A percentile compares a stretch with the other conserved stretches of the same genome.
phyloP scores from a whole-genome alignment of 352 stramenopile genomes.

The Phytophthora capsici region DNA sequence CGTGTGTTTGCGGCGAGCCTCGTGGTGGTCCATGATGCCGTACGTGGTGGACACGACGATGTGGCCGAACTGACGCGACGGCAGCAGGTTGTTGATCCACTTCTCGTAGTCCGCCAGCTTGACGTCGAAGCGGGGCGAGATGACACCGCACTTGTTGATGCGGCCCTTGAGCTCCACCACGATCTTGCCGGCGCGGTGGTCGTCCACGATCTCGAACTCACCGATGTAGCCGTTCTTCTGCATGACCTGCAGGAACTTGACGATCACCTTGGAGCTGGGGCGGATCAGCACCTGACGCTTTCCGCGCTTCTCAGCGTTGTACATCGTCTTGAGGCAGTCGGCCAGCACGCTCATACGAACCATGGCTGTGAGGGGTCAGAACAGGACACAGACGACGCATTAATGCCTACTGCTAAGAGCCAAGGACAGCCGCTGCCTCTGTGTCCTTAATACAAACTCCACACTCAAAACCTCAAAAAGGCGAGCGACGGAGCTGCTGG shows the following conservation, averaged over 20 bases:
- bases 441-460: slow-evolving; percentile 5
- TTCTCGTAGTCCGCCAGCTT: slow-evolving; percentile 98
- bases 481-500: slow-evolving; percentile 19
- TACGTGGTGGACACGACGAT: slow-evolving; percentile 93
- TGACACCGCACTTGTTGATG: slow-evolving; percentile 99
- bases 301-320: slow-evolving; percentile 99
- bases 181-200: slow-evolving; percentile 99
- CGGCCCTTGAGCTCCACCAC: slow-evolving; percentile 98
- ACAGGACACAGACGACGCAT: slow-evolving; percentile 34
- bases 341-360: slow-evolving; percentile 99
- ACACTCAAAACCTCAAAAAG: slow-evolving; percentile 18
- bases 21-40: slow-evolving; percentile 93
- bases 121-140: slow-evolving; percentile 99
- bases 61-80: slow-evolving; percentile 99
- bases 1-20: slow-evolving; percentile 99
- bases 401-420: slow-evolving; percentile 57
- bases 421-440: slow-evolving; percentile 59
- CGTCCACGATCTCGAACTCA: slow-evolving; percentile 99
- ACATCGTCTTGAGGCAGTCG: slow-evolving; percentile 99
- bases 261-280: slow-evolving; percentile 99
- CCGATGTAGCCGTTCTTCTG: slow-evolving; percentile 99
- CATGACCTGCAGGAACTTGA: slow-evolving; percentile 99
- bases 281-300: slow-evolving; percentile 99
- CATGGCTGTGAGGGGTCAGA: slow-evolving; percentile 86
- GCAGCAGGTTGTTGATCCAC: slow-evolving; percentile 99